phyloP scores from a whole-genome alignment of 768 basidiomycete genomes.

The Suillus bovinus region DNA sequence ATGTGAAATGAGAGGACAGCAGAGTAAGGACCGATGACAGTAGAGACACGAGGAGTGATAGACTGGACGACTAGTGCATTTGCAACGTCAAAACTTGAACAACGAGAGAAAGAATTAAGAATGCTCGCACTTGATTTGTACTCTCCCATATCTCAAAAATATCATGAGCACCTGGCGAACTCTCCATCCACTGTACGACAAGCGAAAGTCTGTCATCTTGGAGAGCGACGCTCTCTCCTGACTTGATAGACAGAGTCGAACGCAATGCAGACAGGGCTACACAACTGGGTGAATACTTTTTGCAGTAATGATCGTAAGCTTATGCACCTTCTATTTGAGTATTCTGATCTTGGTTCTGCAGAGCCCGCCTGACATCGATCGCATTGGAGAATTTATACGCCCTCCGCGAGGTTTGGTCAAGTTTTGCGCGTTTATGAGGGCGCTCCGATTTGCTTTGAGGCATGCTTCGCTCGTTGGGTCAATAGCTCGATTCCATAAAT shows the following conservation, averaged over 20 bases:
- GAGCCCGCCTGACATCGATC: constrained; percentile 24
- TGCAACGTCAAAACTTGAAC: neutral
- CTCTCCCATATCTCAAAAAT: constrained; percentile 65
- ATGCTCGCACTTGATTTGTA: constrained; percentile 45
- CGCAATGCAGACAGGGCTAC: constrained; percentile 53
- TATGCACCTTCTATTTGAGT: constrained; percentile 25
- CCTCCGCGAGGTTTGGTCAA: constrained; percentile 12
- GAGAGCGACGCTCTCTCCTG: constrained; percentile 49
- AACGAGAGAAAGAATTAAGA: neutral
- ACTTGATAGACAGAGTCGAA: constrained; percentile 59
- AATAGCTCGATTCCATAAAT: neutral
- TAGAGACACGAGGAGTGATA: constrained; percentile 48
- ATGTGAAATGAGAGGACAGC: constrained; percentile 66
- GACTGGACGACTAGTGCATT: constrained; percentile 39
- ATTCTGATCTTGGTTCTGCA: constrained; percentile 19
- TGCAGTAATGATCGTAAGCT: neutral
- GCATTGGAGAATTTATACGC: constrained; percentile 19
- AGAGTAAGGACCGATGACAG: constrained; percentile 62
- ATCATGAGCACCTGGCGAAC: constrained; percentile 55
- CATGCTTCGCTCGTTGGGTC: constrained; percentile 14
- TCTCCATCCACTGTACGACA: constrained; percentile 62
- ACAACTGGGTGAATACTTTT: neutral
- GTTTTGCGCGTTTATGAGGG: constrained; percentile 27
- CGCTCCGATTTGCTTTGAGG: constrained; percentile 12
- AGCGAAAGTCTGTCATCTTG: constrained; percentile 63